Evolutionary conservation across 805 yeast genomes (phyloP), one percentile per base, ranked within the genome.

Genomic region (Saturnispora halmiae): DNA sequence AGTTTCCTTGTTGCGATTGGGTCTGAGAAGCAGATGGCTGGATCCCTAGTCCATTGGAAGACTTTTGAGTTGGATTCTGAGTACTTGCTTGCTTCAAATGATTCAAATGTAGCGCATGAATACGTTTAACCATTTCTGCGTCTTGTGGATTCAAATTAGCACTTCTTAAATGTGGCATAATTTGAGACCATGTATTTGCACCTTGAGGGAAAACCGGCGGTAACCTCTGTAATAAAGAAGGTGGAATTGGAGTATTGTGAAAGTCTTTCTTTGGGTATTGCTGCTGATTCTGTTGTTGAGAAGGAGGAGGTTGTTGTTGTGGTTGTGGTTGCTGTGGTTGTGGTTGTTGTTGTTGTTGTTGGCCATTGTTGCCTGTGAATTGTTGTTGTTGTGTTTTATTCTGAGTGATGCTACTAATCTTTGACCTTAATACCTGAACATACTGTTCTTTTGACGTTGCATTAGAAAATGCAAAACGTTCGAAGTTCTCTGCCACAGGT

Each of bases 161-260:
- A 27, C 48, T 53, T 47, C 73, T 70, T 47, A 75, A 72, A 49
- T 78, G 70, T 31, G 78, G 80, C 58, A 78, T 75, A 22, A 85
- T 75, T 54, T 78, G 83, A 18, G 76, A 73, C 95, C 95, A 87
- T 6, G 94, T 83, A 49, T 73, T 79, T 22, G 79, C 79, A 37
- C 77, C 80, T 11, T 79, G 79, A 0, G 96, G 96, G 26, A 85
- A 65, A 7, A 53, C 47, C 35, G 73, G 79, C 8, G 94, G 94
- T 35, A 85, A 72, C 51, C 74, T 74, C 40, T 71, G 67, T 16
- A 85, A 60, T 20, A 85, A 58, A 2, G 75, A 73, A 13, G 72
- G 73, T 1, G 95, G 95, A 38, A 87, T 84, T 3, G 84, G 86
- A 2, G 76, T 63, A 32, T 74, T 75, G 46, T 79, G 73, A 54